phyloP scores from a whole-genome alignment of 2,329 filamentous ascomycete genomes.

The Sarocladium brachiariae region DNA sequence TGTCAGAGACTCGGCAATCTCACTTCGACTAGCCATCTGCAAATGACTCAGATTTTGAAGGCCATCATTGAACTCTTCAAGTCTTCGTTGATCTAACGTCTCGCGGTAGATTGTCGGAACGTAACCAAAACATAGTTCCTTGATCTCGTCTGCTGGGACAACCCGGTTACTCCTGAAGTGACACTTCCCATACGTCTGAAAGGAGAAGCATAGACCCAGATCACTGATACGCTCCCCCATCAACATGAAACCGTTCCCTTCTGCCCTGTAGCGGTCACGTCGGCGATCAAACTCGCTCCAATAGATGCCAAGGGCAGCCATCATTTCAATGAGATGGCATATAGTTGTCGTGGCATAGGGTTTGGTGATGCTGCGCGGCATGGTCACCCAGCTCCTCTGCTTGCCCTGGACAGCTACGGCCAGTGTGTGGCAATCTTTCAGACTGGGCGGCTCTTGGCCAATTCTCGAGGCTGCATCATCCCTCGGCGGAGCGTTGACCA shows the following conservation, averaged over 20 bases:
- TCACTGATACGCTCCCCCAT: conserved; percentile 39
- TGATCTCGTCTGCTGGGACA: conserved; percentile 45
- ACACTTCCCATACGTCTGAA: conserved; percentile 43
- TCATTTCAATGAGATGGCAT: conserved; percentile 47
- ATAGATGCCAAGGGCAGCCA: conserved; percentile 47
- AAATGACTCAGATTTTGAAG: conserved; percentile 35
- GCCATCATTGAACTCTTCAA: conserved; percentile 32
- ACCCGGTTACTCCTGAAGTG: conserved; percentile 42
- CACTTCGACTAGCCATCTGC: conserved; percentile 40
- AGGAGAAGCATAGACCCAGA: conserved; percentile 47
- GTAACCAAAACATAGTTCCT: conserved; percentile 48
- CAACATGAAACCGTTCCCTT: conserved; percentile 48
- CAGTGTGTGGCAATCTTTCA: conserved; percentile 30
- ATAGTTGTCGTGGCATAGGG: conserved; percentile 50
- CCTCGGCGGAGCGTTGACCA: conserved; percentile 14
- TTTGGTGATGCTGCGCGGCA: conserved; percentile 39
- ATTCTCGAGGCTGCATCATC: conserved; percentile 10
- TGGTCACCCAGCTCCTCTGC: conserved; percentile 44
- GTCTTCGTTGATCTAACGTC: conserved; percentile 30
- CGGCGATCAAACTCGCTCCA: conserved; percentile 52
- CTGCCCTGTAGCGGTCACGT: conserved; percentile 44
- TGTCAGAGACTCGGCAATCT: conserved; percentile 45
- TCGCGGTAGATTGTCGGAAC: conserved; percentile 47
- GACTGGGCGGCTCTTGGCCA: conserved; percentile 18
- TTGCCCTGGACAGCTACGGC: conserved; percentile 40